These are phyloP conservation scores for Colletotrichum acutatum DNA, from an alignment of 2,329 filamentous ascomycete genomes.

Conservation along the genomic window DNA sequence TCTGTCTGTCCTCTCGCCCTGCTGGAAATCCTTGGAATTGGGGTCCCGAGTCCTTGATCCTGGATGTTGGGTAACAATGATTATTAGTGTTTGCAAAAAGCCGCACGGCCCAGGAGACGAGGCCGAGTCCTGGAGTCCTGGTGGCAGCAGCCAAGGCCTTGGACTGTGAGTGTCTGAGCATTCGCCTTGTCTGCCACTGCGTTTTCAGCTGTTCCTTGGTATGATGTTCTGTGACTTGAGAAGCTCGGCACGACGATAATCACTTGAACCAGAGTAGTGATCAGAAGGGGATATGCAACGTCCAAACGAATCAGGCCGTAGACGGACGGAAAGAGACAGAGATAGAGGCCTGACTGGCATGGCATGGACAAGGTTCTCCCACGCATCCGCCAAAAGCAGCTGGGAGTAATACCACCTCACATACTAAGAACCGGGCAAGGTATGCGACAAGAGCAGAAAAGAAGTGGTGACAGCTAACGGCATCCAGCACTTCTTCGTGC, in stretches of 20 bases:
- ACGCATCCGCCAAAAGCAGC: neutral
- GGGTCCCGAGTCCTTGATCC: neutral
- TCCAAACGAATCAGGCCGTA: too few relatives aligned
- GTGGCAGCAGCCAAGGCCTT: neutral
- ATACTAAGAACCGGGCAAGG: neutral
- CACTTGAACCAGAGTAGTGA: too few relatives aligned
- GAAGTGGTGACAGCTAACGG: neutral
- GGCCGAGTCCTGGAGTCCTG: neutral
- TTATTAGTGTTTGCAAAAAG: neutral
- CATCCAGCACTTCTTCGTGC: neutral
- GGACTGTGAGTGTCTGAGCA: neutral
- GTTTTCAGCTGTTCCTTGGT: too few relatives aligned
- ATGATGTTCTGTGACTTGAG: too few relatives aligned
- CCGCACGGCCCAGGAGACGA: neutral
- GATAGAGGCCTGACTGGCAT: neutral
- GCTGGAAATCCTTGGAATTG: neutral
- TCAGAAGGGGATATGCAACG: too few relatives aligned
- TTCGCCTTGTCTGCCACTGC: too few relatives aligned
- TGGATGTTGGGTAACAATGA: neutral
- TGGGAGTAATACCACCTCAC: neutral
- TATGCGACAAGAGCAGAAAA: neutral
- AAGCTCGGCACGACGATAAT: too few relatives aligned
- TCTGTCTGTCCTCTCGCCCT: neutral
- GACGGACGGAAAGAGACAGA: neutral
- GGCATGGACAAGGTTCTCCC: constrained; percentile 3